Conservation (phyloP, 306 rosid species). For the Trifolium subterraneum region DNA sequence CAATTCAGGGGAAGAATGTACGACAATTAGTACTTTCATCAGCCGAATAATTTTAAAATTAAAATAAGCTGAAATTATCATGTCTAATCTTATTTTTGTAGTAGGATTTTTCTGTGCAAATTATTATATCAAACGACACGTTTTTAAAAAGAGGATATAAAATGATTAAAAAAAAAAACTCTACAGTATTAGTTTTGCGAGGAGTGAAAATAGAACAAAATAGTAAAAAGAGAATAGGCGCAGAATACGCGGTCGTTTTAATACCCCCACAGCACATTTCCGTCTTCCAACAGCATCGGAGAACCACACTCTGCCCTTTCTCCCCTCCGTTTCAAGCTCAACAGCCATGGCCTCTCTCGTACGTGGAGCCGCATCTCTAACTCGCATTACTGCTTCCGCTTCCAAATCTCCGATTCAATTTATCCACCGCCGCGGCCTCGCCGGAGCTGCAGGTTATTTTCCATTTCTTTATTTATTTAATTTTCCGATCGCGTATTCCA, state of each 20-base stretch:
- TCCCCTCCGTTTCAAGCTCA: conserved; percentile 26
- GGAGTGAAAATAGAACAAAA: too few relatives aligned
- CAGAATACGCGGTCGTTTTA: conserved; percentile 24
- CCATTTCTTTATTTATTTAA: neutral
- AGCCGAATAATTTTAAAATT: too few relatives aligned
- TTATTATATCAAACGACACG: too few relatives aligned
- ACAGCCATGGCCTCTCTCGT: conserved; percentile 75
- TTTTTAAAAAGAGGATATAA: too few relatives aligned
- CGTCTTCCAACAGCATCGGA: neutral
- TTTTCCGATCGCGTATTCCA: conserved; percentile 40
- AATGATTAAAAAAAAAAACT: too few relatives aligned
- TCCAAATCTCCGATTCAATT: conserved; percentile 55
- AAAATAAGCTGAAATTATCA: too few relatives aligned
- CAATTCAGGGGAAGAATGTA: too few relatives aligned
- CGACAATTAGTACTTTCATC: too few relatives aligned
- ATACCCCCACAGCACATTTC: neutral
- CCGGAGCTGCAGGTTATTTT: conserved; percentile 83
- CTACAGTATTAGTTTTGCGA: too few relatives aligned
- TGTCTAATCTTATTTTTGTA: too few relatives aligned
- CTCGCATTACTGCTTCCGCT: conserved; percentile 59
- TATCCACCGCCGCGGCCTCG: conserved; percentile 77
- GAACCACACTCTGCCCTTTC: neutral
- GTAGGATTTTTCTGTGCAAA: too few relatives aligned
- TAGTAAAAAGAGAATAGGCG: neutral
- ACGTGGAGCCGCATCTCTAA: conserved; percentile 70